A percentile compares a stretch with the other conserved stretches of the same genome.
Conservation (phyloP, 768 basidiomycete species). For the Boletus sp. region DNA sequence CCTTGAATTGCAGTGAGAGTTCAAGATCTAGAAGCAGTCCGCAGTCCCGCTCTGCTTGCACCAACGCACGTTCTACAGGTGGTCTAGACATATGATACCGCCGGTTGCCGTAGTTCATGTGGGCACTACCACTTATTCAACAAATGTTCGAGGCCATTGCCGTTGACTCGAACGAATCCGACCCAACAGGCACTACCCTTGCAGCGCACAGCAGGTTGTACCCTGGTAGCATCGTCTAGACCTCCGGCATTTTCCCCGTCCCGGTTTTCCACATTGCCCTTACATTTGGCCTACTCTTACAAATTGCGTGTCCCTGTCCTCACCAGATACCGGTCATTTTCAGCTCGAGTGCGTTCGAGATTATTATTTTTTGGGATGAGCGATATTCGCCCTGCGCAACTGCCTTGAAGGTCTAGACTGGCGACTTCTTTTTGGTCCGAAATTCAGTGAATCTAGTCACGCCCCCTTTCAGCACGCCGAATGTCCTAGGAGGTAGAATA, state of each 20-base stretch:
- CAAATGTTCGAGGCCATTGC: slow-evolving; percentile 7
- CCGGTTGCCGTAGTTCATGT: slow-evolving; percentile 1
- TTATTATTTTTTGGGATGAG: background rate
- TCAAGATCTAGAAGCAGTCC: background rate
- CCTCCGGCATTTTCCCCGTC: background rate
- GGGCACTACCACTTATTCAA: background rate
- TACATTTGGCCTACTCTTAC: background rate
- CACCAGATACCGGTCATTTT: background rate
- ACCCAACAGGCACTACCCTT: background rate
- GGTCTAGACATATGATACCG: slow-evolving; percentile 10
- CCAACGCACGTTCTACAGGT: background rate
- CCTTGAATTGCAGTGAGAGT: background rate
- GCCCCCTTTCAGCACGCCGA: background rate
- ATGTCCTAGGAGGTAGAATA: background rate
- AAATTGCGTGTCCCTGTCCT: background rate
- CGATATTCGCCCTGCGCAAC: background rate
- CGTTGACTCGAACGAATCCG: background rate
- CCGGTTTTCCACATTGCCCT: background rate
- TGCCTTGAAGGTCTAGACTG: slow-evolving; percentile 11
- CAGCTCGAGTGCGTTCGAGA: slow-evolving; percentile 3
- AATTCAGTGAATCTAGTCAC: background rate
- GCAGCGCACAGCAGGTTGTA: slow-evolving; percentile 4
- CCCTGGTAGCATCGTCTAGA: slow-evolving; percentile 10
- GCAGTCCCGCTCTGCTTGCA: background rate
- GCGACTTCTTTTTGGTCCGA: background rate